Conservation (phyloP, 768 basidiomycete species). For the Tricholoma bakamatsutake region DNA sequence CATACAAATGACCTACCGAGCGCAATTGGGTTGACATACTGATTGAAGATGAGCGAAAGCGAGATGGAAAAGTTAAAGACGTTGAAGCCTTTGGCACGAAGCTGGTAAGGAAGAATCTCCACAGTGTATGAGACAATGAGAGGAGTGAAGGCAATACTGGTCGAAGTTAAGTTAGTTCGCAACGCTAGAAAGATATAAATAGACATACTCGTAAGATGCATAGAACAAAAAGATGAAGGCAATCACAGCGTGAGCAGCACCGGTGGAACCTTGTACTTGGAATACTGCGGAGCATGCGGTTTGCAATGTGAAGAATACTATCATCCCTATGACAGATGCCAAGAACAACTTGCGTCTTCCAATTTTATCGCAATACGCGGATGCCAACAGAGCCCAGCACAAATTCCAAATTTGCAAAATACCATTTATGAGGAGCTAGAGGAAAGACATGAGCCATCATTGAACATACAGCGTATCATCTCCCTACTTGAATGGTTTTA, state of each 20-base stretch:
- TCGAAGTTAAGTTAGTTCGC: conserved; percentile 2
- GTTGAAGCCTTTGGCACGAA: conserved; percentile 85
- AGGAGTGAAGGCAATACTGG: conserved; percentile 73
- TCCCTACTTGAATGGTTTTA: conserved; percentile 38
- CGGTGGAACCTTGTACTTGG: conserved; percentile 30
- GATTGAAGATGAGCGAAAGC: conserved; percentile 80
- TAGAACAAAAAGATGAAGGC: conserved; percentile 84
- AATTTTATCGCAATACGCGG: conserved; percentile 55
- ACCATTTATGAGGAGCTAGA: conserved; percentile 78
- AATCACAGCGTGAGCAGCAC: conserved; percentile 66
- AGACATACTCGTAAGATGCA: conserved; percentile 60
- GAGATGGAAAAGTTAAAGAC: conserved; percentile 78
- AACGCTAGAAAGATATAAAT: neutral
- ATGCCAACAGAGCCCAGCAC: conserved; percentile 50
- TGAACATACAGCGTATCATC: conserved; percentile 10
- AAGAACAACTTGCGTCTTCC: conserved; percentile 73
- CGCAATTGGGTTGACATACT: conserved; percentile 83
- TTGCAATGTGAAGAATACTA: conserved; percentile 61
- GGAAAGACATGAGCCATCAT: neutral
- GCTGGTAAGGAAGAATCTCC: conserved; percentile 78
- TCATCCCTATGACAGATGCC: conserved; percentile 52
- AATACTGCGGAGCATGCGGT: conserved; percentile 61
- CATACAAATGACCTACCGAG: conserved; percentile 29
- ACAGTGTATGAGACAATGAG: conserved; percentile 84
- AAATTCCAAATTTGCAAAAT: conserved; percentile 84